Conservation (phyloP, 1,284 basidiomycete species). For the Bondarzewia mesenterica region DNA sequence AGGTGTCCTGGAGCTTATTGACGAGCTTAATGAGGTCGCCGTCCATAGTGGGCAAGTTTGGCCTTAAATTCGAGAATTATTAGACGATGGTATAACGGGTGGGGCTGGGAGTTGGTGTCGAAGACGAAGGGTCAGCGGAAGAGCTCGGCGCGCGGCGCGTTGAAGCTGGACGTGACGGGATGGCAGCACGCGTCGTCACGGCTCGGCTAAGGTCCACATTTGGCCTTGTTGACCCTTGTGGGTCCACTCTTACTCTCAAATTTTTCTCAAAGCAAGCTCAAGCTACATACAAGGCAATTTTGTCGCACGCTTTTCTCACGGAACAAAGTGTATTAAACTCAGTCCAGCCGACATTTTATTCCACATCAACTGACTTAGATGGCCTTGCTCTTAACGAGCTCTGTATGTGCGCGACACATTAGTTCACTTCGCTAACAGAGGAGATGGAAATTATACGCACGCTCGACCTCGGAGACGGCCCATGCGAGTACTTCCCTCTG, state of each 20-base stretch:
- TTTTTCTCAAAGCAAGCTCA: not conserved
- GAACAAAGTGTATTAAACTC: constrained; percentile 6
- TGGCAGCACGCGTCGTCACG: constrained; percentile 11
- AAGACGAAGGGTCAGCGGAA: not conserved
- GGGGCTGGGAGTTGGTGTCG: not conserved
- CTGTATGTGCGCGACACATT: constrained; percentile 25
- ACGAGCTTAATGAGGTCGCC: constrained; percentile 92
- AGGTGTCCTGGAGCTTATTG: constrained; percentile 91
- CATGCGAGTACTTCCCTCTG: constrained; percentile 87
- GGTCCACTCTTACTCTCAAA: not conserved
- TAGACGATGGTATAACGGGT: not conserved
- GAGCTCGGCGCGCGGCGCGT: not conserved
- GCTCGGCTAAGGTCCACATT: not conserved
- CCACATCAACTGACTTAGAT: constrained; percentile 32
- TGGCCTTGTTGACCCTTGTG: not conserved
- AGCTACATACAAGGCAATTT: too few relatives aligned
- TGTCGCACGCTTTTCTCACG: not conserved
- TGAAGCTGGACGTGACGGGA: too few relatives aligned
- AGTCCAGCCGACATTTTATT: constrained; percentile 10
- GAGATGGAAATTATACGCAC: constrained; percentile 43
- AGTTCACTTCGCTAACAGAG: constrained; percentile 5
- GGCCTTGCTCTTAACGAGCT: constrained; percentile 63
- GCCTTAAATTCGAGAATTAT: not conserved
- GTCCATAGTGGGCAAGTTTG: constrained; percentile 59
- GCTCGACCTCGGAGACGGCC: constrained; percentile 88